phyloP scores from a whole-genome alignment of 2,329 filamentous ascomycete species.

The Westerdykella ornata region DNA sequence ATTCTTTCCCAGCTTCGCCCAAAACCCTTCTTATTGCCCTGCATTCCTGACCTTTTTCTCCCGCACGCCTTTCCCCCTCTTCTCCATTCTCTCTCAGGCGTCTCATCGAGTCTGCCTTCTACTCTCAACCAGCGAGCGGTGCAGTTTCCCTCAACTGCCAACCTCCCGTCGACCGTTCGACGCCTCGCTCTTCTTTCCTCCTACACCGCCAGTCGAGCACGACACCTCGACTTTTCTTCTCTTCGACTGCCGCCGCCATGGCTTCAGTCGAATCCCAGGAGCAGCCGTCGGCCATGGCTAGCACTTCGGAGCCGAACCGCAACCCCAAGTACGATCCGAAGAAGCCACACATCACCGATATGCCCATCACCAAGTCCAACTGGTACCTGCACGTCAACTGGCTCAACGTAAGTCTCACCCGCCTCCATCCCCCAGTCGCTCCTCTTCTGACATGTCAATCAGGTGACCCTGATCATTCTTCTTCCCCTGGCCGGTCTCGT shows the following conservation, averaged over 20 bases:
- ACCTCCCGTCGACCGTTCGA: neutral
- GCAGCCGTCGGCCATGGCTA: constrained; percentile 44
- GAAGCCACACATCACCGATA: constrained; percentile 82
- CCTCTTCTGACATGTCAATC: constrained; percentile 35
- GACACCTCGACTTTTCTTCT: neutral
- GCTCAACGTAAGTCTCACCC: constrained; percentile 60
- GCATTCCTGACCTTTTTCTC: constrained; percentile 9
- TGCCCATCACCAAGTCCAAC: constrained; percentile 71
- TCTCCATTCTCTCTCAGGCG: constrained; percentile 1
- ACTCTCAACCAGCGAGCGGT: neutral
- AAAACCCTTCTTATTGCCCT: constrained; percentile 17
- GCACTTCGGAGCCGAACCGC: constrained; percentile 47
- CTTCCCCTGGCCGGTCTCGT: constrained; percentile 70
- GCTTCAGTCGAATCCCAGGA: constrained; percentile 46
- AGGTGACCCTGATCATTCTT: constrained; percentile 71
- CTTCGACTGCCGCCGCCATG: constrained; percentile 39
- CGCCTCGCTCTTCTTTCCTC: constrained; percentile 13
- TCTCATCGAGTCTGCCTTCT: constrained; percentile 2
- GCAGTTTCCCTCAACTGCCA: neutral
- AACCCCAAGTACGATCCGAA: constrained; percentile 52
- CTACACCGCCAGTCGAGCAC: neutral
- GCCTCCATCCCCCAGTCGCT: neutral
- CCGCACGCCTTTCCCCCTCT: constrained; percentile 9
- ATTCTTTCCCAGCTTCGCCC: neutral
- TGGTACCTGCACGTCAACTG: constrained; percentile 94